Evolutionary conservation across 169 alveolate species (phyloP).

Genomic region (Eimeria praecox): DNA sequence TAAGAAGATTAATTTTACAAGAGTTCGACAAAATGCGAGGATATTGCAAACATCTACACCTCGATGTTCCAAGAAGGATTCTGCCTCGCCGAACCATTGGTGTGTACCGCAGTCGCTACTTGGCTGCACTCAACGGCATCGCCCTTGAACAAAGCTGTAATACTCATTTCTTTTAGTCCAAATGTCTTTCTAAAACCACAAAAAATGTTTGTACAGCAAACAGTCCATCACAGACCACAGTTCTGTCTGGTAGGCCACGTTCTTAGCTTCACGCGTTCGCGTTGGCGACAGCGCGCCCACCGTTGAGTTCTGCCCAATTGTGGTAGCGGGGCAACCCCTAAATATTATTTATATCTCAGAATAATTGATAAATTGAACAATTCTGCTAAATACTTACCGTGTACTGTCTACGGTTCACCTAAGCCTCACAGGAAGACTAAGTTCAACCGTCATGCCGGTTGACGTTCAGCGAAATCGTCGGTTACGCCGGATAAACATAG

Average conservation of each 20-base stretch:
- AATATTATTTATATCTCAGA: neutral
- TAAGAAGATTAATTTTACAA: neutral
- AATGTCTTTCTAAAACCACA: neutral
- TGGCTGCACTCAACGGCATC: slow-evolving; percentile 14
- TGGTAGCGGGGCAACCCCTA: neutral
- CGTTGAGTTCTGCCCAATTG: neutral
- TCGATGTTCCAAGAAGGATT: neutral
- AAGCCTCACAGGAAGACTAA: neutral
- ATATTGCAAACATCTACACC: neutral
- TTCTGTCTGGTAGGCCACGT: neutral
- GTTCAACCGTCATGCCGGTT: neutral
- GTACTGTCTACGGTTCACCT: neutral
- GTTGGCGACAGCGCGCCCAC: neutral
- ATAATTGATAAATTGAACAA: neutral
- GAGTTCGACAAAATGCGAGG: neutral
- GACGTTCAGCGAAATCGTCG: neutral
- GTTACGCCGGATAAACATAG: neutral
- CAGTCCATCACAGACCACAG: neutral
- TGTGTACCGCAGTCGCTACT: slow-evolving; percentile 30
- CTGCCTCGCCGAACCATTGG: slow-evolving; percentile 33
- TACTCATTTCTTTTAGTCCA: neutral
- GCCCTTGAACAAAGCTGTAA: neutral
- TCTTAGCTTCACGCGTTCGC: neutral
- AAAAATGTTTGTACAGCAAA: neutral
- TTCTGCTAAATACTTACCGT: neutral